Evolutionary conservation across 1,284 basidiomycete species (phyloP).

Genomic region (Papiliotrema fonsecae): DNA sequence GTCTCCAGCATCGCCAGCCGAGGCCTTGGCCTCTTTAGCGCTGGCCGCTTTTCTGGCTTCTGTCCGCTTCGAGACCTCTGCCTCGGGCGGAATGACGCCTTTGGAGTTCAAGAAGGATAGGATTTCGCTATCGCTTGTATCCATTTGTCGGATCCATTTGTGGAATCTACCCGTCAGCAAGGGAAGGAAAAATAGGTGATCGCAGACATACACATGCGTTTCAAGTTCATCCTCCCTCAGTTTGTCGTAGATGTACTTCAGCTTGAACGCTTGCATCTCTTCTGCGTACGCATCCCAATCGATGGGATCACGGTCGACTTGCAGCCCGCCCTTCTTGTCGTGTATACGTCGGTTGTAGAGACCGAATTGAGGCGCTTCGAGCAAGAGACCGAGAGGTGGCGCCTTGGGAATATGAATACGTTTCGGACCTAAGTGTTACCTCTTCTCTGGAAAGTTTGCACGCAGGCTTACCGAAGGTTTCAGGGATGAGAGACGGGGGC

Average conservation of each 20-base stretch:
- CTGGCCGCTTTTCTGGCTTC: constrained; percentile 56
- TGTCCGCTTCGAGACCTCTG: constrained; percentile 59
- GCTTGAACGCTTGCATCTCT: constrained; percentile 72
- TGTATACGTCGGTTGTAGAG: constrained; percentile 54
- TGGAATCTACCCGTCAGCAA: constrained; percentile 26
- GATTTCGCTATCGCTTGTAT: constrained; percentile 16
- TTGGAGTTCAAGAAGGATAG: constrained; percentile 55
- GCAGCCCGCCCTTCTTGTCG: constrained; percentile 21
- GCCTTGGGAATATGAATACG: constrained; percentile 89
- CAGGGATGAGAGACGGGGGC: constrained; percentile 63
- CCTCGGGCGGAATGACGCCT: constrained; percentile 63
- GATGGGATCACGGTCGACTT: constrained; percentile 33
- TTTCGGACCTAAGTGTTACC: constrained; percentile 54
- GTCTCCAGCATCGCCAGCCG: constrained; percentile 36
- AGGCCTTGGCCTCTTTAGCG: constrained; percentile 49
- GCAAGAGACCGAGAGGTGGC: constrained; percentile 88
- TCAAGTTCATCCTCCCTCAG: constrained; percentile 79
- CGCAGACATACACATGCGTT: constrained; percentile 62
- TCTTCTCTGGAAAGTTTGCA: not conserved
- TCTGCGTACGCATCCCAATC: constrained; percentile 64
- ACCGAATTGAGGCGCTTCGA: constrained; percentile 79
- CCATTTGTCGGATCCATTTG: constrained; percentile 45
- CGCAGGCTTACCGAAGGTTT: constrained; percentile 50
- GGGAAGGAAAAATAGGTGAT: not conserved
- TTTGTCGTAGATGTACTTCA: constrained; percentile 72